phyloP scores from a whole-genome alignment of 331 rosid genomes.

The Arachis monticola region DNA sequence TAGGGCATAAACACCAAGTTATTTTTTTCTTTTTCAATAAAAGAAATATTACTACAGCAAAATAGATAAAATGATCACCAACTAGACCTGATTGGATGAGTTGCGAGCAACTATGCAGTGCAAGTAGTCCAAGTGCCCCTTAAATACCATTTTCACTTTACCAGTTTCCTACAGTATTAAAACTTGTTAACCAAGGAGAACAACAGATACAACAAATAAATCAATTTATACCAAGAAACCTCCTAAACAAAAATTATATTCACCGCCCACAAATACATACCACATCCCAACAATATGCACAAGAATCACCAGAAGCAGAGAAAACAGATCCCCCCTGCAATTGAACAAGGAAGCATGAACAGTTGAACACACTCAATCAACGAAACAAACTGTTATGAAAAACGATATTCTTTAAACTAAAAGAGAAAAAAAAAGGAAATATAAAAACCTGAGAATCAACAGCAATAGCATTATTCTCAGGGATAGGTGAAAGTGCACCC shows the following conservation, averaged over 20 bases:
- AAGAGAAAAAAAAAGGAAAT: no score
- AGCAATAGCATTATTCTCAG: constrained; percentile 95
- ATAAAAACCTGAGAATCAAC: constrained; percentile 59
- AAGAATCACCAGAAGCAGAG: constrained; percentile 90
- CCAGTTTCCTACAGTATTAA: constrained; percentile 67
- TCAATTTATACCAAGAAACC: constrained; percentile 26
- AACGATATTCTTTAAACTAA: neutral
- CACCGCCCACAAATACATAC: constrained; percentile 72
- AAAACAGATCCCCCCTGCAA: constrained; percentile 77
- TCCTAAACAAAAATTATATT: constrained; percentile 36
- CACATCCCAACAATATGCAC: constrained; percentile 99
- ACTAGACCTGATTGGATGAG: constrained; percentile 74
- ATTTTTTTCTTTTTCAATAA: neutral
- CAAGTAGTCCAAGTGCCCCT: constrained; percentile 90
- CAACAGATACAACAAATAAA: constrained; percentile 21
- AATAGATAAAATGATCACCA: constrained; percentile 7
- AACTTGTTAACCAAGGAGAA: constrained; percentile 31
- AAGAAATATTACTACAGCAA: no score
- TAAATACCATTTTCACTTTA: constrained; percentile 71
- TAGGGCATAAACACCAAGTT: neutral
- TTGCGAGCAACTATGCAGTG: constrained; percentile 86
- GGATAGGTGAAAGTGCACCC: constrained; percentile 95
- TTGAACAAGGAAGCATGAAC: constrained; percentile 32
- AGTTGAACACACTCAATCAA: constrained; percentile 6
- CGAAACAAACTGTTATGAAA: constrained; percentile 13